These are phyloP conservation scores for Blastocystis sp. DNA, from an alignment of 352 stramenopile genomes.

Conservation along the genomic window DNA sequence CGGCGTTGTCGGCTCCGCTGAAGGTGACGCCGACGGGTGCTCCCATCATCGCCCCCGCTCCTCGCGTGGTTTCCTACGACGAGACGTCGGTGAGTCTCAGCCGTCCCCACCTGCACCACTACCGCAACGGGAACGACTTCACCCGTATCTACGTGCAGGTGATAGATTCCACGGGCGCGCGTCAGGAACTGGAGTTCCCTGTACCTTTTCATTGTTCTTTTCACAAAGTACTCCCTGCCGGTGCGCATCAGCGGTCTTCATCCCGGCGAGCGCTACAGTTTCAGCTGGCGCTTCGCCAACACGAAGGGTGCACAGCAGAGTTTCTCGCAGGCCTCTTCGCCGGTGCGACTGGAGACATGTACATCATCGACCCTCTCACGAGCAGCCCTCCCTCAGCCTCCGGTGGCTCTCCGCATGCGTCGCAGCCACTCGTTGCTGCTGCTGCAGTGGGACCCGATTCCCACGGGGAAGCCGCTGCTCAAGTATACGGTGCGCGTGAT, in stretches of 20 bases:
- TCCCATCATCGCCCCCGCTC: conserved; percentile 39
- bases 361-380: not conserved
- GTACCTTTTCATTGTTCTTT: not conserved
- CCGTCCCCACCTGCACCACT: conserved; percentile 15
- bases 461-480: not conserved
- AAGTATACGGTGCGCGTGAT: conserved; percentile 33
- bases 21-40: conserved; percentile 24
- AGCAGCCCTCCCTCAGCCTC: not conserved
- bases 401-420: not conserved
- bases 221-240: not conserved
- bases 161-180: not conserved
- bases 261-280: not conserved
- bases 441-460: not conserved
- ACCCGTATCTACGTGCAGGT: not conserved
- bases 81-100: conserved; percentile 42
- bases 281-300: conserved; percentile 36
- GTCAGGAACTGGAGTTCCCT: not conserved
- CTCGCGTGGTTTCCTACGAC: conserved; percentile 35
- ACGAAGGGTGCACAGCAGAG: conserved; percentile 12
- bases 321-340: not conserved
- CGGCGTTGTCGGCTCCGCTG: not conserved
- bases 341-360: not conserved
- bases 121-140: conserved; percentile 29
- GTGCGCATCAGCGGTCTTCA: not conserved
- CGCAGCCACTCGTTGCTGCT: not conserved